phyloP scores from a whole-genome alignment of 768 basidiomycete genomes.

The Gymnopilus junonius region DNA sequence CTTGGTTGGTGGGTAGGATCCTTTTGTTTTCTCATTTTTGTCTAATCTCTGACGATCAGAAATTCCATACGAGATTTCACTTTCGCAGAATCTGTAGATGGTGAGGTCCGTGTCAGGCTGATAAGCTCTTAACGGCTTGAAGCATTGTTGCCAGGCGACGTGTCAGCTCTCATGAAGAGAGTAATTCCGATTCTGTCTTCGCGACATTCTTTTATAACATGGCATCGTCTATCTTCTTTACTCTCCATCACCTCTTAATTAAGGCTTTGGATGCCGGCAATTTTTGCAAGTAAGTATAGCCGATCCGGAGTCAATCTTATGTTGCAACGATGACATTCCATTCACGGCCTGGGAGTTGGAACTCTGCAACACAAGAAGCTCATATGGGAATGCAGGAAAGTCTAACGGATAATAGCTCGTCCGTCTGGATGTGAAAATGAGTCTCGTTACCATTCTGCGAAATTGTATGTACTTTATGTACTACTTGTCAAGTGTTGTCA shows the following conservation, averaged over 20 bases:
- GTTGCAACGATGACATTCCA: neutral
- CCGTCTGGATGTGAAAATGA: too few relatives aligned
- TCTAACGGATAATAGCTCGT: neutral
- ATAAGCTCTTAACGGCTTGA: neutral
- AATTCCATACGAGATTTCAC: neutral
- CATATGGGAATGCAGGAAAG: neutral
- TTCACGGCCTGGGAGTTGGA: neutral
- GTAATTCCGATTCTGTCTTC: neutral
- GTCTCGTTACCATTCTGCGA: too few relatives aligned
- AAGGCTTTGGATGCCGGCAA: neutral
- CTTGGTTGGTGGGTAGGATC: neutral
- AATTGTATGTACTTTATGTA: too few relatives aligned
- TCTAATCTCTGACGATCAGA: neutral
- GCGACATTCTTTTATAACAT: neutral
- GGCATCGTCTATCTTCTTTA: neutral
- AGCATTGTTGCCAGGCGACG: constrained; percentile 9
- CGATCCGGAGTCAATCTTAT: neutral
- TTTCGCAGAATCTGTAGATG: neutral
- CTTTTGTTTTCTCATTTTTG: neutral
- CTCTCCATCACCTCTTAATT: neutral
- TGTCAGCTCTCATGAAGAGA: neutral
- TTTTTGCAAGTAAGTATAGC: neutral
- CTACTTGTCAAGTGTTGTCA: neutral
- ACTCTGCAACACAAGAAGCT: neutral
- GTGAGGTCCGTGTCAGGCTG: neutral